These are phyloP conservation scores for Trametes pubescens DNA, from an alignment of 1,284 basidiomycete species.

Conservation along the genomic window DNA sequence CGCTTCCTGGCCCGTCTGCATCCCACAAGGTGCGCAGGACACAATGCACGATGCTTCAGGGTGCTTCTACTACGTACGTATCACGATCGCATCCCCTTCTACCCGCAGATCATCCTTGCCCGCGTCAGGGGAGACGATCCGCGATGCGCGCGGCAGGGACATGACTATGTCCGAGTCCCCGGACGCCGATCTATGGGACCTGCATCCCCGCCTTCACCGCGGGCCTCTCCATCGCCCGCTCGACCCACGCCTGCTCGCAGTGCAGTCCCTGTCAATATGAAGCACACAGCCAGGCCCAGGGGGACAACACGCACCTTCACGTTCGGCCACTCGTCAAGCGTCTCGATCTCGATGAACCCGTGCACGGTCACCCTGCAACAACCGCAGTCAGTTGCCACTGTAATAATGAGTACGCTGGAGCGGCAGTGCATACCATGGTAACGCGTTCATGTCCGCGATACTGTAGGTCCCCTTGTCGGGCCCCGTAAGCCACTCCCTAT, in stretches of 20 bases:
- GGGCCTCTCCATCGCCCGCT: constrained; percentile 50
- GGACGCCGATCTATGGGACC: constrained; percentile 29
- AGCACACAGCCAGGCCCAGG: not conserved
- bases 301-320: constrained; percentile 34
- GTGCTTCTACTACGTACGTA: not conserved
- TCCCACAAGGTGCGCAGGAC: not conserved
- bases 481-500: constrained; percentile 75
- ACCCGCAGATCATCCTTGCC: not conserved
- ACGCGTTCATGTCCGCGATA: constrained; percentile 71
- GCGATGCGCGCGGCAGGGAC: not conserved
- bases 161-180: not conserved
- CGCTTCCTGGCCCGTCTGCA: not conserved
- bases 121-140: not conserved
- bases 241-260: constrained; percentile 54
- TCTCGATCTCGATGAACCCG: constrained; percentile 57
- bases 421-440: constrained; percentile 51
- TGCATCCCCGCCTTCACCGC: constrained; percentile 49
- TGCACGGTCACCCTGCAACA: constrained; percentile 47
- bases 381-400: not conserved
- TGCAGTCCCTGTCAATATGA: constrained; percentile 13
- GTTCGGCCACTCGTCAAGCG: constrained; percentile 53
- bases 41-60: not conserved
- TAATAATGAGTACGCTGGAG: not conserved
- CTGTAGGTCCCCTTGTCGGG: constrained; percentile 68
- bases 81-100: not conserved